These are phyloP conservation scores for Komagataella pseudopastoris DNA, from an alignment of 805 yeast genomes.

Conservation along the genomic window DNA sequence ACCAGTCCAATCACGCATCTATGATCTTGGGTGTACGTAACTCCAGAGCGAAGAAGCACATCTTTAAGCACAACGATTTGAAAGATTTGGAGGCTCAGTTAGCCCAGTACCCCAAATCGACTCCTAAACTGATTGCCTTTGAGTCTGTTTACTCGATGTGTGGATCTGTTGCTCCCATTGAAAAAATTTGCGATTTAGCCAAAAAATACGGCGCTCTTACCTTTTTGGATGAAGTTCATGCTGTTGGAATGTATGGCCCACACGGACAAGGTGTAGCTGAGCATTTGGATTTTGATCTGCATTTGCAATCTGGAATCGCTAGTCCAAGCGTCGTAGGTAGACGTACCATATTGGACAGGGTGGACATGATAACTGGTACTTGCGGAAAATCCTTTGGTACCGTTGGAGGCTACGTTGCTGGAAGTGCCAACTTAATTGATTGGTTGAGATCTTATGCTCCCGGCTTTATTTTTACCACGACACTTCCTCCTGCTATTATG, in stretches of 20 bases:
- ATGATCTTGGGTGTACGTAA: slow-evolving; percentile 95
- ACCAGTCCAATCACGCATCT: slow-evolving; percentile 90
- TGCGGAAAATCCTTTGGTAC: slow-evolving; percentile 94
- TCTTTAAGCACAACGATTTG: slow-evolving; percentile 86
- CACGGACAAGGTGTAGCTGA: slow-evolving; percentile 99
- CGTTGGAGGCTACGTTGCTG: slow-evolving; percentile 97
- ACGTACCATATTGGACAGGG: slow-evolving; percentile 68
- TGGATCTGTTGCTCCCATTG: slow-evolving; percentile 93
- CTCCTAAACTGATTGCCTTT: slow-evolving; percentile 92
- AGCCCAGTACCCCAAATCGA: slow-evolving; percentile 67
- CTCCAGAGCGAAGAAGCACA: slow-evolving; percentile 76
- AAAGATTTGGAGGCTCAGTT: slow-evolving; percentile 69
- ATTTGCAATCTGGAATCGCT: slow-evolving; percentile 52
- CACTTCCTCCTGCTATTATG: slow-evolving; percentile 96
- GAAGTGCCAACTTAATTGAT: slow-evolving; percentile 68
- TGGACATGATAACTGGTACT: slow-evolving; percentile 96
- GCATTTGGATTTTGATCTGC: slow-evolving; percentile 80
- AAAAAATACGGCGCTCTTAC: slow-evolving; percentile 96
- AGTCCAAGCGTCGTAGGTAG: slow-evolving; percentile 22
- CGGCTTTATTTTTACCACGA: slow-evolving; percentile 93
- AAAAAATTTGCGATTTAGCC: slow-evolving; percentile 86
- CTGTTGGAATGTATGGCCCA: slow-evolving; percentile 98
- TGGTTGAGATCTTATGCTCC: slow-evolving; percentile 96
- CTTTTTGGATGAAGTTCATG: slow-evolving; percentile 96
- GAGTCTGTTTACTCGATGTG: slow-evolving; percentile 98